These are phyloP conservation scores for Volvariella volvacea DNA, from an alignment of 1,284 basidiomycete species.

Conservation along the genomic window DNA sequence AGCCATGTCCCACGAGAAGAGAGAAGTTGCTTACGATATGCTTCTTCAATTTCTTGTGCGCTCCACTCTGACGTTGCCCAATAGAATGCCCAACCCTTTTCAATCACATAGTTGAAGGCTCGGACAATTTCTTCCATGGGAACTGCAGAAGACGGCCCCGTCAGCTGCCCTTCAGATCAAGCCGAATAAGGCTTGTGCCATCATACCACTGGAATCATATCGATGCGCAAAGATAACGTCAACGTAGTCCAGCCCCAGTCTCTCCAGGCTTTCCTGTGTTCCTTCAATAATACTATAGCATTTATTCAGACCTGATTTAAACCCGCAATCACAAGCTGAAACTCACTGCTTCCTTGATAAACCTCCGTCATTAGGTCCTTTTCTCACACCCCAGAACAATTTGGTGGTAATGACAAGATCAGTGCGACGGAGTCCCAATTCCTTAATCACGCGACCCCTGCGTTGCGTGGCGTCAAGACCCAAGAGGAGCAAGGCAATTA, in stretches of 20 bases:
- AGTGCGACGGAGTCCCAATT: conserved; percentile 62
- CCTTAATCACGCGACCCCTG: conserved; percentile 74
- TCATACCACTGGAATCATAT: conserved; percentile 28
- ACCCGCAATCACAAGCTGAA: conserved; percentile 4
- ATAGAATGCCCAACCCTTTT: conserved; percentile 65
- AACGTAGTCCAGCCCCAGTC: conserved; percentile 73
- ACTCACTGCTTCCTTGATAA: conserved; percentile 73
- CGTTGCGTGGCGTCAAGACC: background rate
- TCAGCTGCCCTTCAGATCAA: background rate
- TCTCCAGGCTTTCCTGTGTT: conserved; percentile 59
- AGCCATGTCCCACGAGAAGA: no score
- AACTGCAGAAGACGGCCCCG: conserved; percentile 24
- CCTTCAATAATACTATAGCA: conserved; percentile 68
- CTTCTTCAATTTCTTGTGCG: conserved; percentile 68
- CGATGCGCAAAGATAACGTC: conserved; percentile 62
- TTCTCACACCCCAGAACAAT: conserved; percentile 48
- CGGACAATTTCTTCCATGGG: conserved; percentile 71
- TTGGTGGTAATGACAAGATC: conserved; percentile 75
- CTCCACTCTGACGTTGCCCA: conserved; percentile 82
- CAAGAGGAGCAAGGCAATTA: background rate
- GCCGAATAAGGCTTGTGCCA: background rate
- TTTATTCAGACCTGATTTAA: background rate
- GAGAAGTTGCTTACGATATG: conserved; percentile 41
- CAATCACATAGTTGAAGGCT: conserved; percentile 64
- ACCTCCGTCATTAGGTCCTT: conserved; percentile 56